Base-by-base conservation (phyloP, 2,329 filamentous ascomycete species). In the Escovopsis weberi region DNA sequence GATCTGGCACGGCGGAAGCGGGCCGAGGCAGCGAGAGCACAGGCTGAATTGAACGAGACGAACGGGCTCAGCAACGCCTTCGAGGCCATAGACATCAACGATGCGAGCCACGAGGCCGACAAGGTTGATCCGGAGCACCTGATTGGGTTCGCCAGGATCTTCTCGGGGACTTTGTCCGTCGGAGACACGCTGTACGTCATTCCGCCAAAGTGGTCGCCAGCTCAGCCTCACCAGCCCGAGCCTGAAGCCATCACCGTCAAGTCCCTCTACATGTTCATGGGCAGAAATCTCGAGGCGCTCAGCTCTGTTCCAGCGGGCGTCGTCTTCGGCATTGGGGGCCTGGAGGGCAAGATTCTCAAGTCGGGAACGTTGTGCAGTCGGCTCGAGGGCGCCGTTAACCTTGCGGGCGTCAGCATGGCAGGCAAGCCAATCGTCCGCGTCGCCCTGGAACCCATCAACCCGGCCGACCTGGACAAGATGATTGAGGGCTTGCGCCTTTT, bases 241-340 rank as follows among this genome's bases (percentile, higher is more conserved):
- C 87, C 88, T 0, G 74, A 83, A 50, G 87, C 88, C 56, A 80
- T 94, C 33, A 89, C 78, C 1, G 79, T 98, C 40, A 88, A 80
- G 12, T 85, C 85, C 2, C 69, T 98, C 2, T 98, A 98, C 61
- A 80, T 98, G 58, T 77, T 98, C 42, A 98, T 98, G 91, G 91
- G 91, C 28, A 75, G 89, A 45, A 82, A 82, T 45, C 68, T 98
- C 4, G 89, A 96, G 56, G 74, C 81, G 1, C 73, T 98, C 0
- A 74, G 77, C 12, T 82, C 82, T 0, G 89, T 96, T 0, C 89
- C 89, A 6, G 89, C 91, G 1, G 91, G 91, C 37, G 88, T 94
- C 7, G 83, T 98, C 4, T 96, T 98, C 56, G 91, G 91, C 23
- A 91, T 98, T 43, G 86, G 82, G 30, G 91, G 91, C 2, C 74